These are phyloP conservation scores for Cytospora paraplurivora DNA, from an alignment of 2,329 filamentous ascomycete species.

Conservation along the genomic window DNA sequence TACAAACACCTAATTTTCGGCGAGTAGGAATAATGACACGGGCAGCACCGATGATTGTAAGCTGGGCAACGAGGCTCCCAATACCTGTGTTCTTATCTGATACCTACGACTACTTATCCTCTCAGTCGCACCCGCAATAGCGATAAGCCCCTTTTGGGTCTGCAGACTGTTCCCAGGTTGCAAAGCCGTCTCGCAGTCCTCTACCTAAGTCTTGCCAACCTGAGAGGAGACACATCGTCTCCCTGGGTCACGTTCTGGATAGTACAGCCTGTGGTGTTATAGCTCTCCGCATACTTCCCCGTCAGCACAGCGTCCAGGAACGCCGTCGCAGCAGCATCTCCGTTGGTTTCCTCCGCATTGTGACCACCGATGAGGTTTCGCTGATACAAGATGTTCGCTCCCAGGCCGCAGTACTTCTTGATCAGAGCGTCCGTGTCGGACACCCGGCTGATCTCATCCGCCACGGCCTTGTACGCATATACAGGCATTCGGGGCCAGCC, in stretches of 20 bases:
- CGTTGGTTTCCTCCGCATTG: conserved; percentile 36
- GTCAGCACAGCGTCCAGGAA: conserved; percentile 32
- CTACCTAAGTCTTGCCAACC: background rate
- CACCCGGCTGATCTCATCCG: conserved; percentile 46
- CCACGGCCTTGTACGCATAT: conserved; percentile 49
- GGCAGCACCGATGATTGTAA: too few species aligned
- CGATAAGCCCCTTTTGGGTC: too few species aligned
- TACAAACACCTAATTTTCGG: too few species aligned
- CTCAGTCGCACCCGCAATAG: too few species aligned
- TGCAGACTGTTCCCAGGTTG: too few species aligned
- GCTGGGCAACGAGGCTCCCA: too few species aligned
- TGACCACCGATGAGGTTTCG: conserved; percentile 47
- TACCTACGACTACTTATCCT: too few species aligned
- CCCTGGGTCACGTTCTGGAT: conserved; percentile 27
- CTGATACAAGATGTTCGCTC: conserved; percentile 48
- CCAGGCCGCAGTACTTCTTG: conserved; percentile 42
- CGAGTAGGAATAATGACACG: too few species aligned
- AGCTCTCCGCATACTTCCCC: conserved; percentile 22
- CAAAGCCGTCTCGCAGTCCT: background rate
- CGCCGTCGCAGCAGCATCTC: conserved; percentile 30
- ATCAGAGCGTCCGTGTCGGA: conserved; percentile 46
- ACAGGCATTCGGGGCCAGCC: conserved; percentile 49
- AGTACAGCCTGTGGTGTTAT: conserved; percentile 28
- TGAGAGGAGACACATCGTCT: background rate
- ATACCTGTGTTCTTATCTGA: too few species aligned